Base-by-base conservation (phyloP, 192 early-diverging fungal species). In the Chytriomyces confervae region DNA sequence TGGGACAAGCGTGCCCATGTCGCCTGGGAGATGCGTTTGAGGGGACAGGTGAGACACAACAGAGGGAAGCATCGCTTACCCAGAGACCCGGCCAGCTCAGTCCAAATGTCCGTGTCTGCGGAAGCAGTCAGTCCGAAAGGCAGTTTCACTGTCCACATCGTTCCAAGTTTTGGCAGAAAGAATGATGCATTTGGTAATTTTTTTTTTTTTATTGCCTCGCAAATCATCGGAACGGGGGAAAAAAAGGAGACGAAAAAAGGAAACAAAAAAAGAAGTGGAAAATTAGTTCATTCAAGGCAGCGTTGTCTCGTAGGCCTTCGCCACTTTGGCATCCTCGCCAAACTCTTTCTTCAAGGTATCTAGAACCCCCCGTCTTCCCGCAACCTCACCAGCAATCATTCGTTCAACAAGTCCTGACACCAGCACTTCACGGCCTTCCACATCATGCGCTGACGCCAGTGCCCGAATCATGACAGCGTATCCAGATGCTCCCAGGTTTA, bases 1-100 rank as follows among this genome's bases (percentile, higher is more conserved):
- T n/a, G 95, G 95, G 23, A 97, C 79, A 23, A 94, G 87, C 5
- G 94, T 95, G 3, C 94, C 94, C 23, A 95, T 82, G 80, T 95
- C 94, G 73, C 80, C 80, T 49, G 53, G 13, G 36, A 36, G 36
- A 3, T 36, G 36, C 36, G 36, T 36, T 36, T 36, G 36, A 36
- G 36, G 36, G 36, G 36, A 36, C 36, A 0, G 24, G 53, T 57
- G 53, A 57, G 53, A 57, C 16, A 57, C 53, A 57, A n/a, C 53
- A 36, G 4, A 36, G 36, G 36, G 2, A 36, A 36, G 36, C 36
- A 36, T 36, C 36, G 36, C 36, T 36, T 4, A 57, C 53, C 53
- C 13, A 57, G 53, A n/a, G 53, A 57, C 20, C 53, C 53, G 3
- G 53, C 53, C 13, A 57, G 53, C 5, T 57, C 53, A n/a, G 53